A percentile compares a stretch with the other conserved stretches of the same genome.
Conservation (phyloP, 2,329 filamentous ascomycete species). For the Pseudodiploospora longispora region DNA sequence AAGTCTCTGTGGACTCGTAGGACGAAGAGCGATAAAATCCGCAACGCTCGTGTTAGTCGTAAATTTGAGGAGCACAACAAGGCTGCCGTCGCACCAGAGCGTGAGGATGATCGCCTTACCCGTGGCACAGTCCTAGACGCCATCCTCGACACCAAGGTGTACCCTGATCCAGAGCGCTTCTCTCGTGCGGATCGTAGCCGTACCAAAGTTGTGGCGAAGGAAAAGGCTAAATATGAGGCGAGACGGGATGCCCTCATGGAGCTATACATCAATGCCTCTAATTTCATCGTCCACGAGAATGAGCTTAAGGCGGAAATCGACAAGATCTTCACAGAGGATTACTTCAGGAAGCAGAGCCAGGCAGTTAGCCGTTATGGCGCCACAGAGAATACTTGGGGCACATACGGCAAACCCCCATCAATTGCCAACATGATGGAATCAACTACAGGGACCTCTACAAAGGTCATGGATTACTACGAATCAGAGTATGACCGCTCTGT, state of each 20-base stretch:
- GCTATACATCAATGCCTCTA: conserved; percentile 79
- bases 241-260: conserved; percentile 69
- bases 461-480: conserved; percentile 27
- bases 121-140: conserved; percentile 53
- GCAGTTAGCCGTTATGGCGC: conserved; percentile 21
- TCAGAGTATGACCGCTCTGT: conserved; percentile 36
- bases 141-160: conserved; percentile 38
- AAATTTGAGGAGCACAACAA: conserved; percentile 40
- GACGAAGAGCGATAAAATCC: conserved; percentile 29
- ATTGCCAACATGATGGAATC: conserved; percentile 36
- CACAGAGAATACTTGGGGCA: conserved; percentile 46
- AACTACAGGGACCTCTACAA: conserved; percentile 25
- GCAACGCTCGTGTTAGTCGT: conserved; percentile 30
- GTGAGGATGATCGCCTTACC: conserved; percentile 70
- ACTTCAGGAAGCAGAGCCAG: conserved; percentile 34
- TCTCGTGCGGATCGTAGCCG: conserved; percentile 40
- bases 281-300: conserved; percentile 77
- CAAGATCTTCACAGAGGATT: conserved; percentile 61
- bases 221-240: conserved; percentile 42
- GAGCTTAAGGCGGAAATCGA: conserved; percentile 71
- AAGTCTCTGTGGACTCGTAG: conserved; percentile 62
- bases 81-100: conserved; percentile 55
- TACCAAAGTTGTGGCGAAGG: conserved; percentile 34
- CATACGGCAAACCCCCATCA: conserved; percentile 36
- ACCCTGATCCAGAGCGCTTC: conserved; percentile 56